Base-by-base conservation (phyloP, 345 rosid genomes). In the Durio zibethinus region DNA sequence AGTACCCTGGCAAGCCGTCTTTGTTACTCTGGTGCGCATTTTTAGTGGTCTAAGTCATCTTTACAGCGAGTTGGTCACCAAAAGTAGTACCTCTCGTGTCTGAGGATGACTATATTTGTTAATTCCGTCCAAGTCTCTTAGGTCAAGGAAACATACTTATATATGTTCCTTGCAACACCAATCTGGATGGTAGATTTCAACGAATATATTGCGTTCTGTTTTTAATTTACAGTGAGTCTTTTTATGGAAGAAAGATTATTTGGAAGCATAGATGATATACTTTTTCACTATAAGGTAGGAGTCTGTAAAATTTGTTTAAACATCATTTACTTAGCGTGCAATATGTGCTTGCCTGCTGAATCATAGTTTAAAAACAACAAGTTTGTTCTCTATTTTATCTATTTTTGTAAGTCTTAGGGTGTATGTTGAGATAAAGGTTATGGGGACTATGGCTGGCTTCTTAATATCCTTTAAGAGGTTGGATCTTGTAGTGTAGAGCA, bases 31-130 rank as follows among this genome's bases (percentile, higher is more conserved):
- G 47, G 27, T 48, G 15, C 25, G 0, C 0, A 47, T 14, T 27
- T 38, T 1, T 53, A 15, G 16, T 29, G 29, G 45, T 40, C 25
- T 6, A 72, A 36, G 85, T 80, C 85, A 82, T 88, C 85, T 81
- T 83, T 84, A 81, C 85, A 80, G 80, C 79, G 71, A 71, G 83
- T 78, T 80, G 83, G 82, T 76, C 62, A 29, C 27, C 4, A 3
- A 10, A 4, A 8, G 23, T 1, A 48, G 27, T 82, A 50, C 76
- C 77, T 71, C 75, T 85, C 38, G 80, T 82, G 82, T 87, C 85
- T 77, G 83, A 85, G 82, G 81, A 35, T 85, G 86, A 81, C 86
- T 0, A 79, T 45, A 81, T 54, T 33, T 52, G 10, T 53, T n/a
- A 27, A 36, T n/a, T 53, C 85, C 82, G 80, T 63, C 80, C 52